Evolutionary conservation across 306 rosid species (phyloP).

Genomic region (Quercus variabilis): DNA sequence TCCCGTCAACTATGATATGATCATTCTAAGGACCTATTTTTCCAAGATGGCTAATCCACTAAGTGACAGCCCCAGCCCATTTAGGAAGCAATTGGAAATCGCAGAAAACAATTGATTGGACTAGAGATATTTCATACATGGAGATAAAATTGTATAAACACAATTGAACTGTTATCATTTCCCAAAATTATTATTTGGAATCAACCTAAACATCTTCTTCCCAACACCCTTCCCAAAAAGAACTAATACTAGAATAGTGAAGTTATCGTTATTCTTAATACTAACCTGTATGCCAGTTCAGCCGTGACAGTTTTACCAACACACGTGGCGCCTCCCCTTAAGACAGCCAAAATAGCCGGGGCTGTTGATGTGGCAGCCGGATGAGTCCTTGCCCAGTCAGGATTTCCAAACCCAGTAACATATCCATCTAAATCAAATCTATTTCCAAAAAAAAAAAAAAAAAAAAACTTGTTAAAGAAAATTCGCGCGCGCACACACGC

Average conservation of each 20-base stretch:
- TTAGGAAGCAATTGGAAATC: not conserved
- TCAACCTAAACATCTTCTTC: not conserved
- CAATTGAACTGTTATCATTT: not conserved
- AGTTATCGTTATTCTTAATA: not conserved
- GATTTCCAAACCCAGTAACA: conserved; percentile 84
- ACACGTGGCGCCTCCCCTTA: conserved; percentile 74
- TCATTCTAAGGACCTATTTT: conserved; percentile 1
- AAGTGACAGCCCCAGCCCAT: not conserved
- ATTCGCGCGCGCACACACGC: not conserved
- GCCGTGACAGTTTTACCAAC: conserved; percentile 90
- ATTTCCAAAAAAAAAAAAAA: conserved; percentile 11
- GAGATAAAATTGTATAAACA: not conserved
- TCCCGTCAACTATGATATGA: not conserved
- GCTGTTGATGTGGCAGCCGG: conserved; percentile 68
- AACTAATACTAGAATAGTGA: not conserved
- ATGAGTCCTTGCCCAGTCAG: conserved; percentile 94
- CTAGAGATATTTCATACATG: not conserved
- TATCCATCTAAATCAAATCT: conserved; percentile 82
- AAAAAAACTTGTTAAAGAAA: not conserved
- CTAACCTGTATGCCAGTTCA: conserved; percentile 93
- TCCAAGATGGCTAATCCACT: not conserved
- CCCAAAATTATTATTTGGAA: not conserved
- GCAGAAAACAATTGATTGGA: not conserved
- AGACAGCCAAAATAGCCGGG: conserved; percentile 56
- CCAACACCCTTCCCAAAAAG: not conserved